These are phyloP conservation scores for Aspergillus sclerotialis DNA, from an alignment of 2,329 filamentous ascomycete genomes.

Conservation along the genomic window DNA sequence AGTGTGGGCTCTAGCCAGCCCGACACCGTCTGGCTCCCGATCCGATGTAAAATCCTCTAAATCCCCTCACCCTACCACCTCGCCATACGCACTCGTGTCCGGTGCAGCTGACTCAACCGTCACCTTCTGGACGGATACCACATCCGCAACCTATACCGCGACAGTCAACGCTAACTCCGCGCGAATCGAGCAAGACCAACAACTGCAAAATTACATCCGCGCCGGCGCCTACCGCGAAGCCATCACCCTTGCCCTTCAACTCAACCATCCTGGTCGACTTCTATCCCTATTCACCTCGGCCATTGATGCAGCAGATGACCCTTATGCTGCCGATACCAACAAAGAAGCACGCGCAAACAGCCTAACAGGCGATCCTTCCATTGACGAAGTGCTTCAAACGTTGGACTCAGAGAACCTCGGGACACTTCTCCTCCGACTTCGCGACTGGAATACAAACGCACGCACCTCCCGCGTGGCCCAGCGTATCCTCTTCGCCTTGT, in stretches of 20 bases:
- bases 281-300: slow-evolving; percentile 78
- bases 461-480: slow-evolving; percentile 80
- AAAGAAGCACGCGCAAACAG: slow-evolving; percentile 21
- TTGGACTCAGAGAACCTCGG: slow-evolving; percentile 83
- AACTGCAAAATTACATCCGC: slow-evolving; percentile 86
- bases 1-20: slow-evolving; percentile 83
- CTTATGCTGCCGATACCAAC: slow-evolving; percentile 26
- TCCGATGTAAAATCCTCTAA: slow-evolving; percentile 22
- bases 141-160: slow-evolving; percentile 67
- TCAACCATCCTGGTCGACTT: slow-evolving; percentile 87
- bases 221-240: slow-evolving; percentile 85
- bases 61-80: slow-evolving; percentile 19
- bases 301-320: slow-evolving; percentile 63
- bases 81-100: slow-evolving; percentile 69
- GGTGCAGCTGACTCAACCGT: slow-evolving; percentile 88
- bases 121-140: slow-evolving; percentile 94
- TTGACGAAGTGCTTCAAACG: slow-evolving; percentile 75
- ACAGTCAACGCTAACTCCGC: slow-evolving; percentile 67
- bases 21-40: slow-evolving; percentile 30
- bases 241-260: slow-evolving; percentile 81
- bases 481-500: slow-evolving; percentile 70
- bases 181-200: slow-evolving; percentile 88
- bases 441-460: slow-evolving; percentile 98
- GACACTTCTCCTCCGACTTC: slow-evolving; percentile 67
- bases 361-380: slow-evolving; percentile 45